phyloP scores from a whole-genome alignment of 352 stramenopile genomes.

The Phytophthora cactorum region DNA sequence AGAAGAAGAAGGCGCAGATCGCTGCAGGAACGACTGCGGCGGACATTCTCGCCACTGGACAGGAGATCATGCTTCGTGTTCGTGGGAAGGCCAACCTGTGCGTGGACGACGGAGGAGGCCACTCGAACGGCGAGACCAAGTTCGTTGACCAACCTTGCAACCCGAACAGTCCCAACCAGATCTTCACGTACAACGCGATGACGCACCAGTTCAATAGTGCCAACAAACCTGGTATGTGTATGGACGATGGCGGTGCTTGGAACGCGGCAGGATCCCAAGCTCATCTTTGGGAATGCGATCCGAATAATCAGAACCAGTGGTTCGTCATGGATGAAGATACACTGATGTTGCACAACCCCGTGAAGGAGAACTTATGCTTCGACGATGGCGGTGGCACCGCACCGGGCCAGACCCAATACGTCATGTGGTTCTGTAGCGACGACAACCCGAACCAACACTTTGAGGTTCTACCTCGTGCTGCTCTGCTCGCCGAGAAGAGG shows the following conservation, averaged over 20 bases:
- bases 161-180: slow-evolving; percentile 39
- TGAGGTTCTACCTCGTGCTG: slow-evolving; percentile 26
- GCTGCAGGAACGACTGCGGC: slow-evolving; percentile 17
- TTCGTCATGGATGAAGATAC: slow-evolving; percentile 37
- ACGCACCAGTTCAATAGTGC: slow-evolving; percentile 26
- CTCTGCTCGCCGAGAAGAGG: slow-evolving; percentile 18
- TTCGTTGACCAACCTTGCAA: slow-evolving; percentile 31
- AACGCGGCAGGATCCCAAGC: slow-evolving; percentile 17
- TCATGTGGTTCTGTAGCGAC: slow-evolving; percentile 16
- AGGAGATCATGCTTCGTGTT: slow-evolving; percentile 33
- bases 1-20: slow-evolving; percentile 18
- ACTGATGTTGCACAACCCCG: slow-evolving; percentile 37
- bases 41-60: slow-evolving; percentile 20
- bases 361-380: slow-evolving; percentile 42
- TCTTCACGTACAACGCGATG: slow-evolving; percentile 34
- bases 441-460: slow-evolving; percentile 49
- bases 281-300: slow-evolving; percentile 28
- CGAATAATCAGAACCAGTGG: slow-evolving; percentile 31
- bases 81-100: slow-evolving; percentile 37
- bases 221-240: slow-evolving; percentile 20
- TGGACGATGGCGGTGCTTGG: slow-evolving; percentile 29
- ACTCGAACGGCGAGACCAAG: slow-evolving; percentile 20
- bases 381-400: slow-evolving; percentile 34
- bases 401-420: slow-evolving; percentile 11
- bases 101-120: slow-evolving; percentile 40